These are phyloP conservation scores for Eucalyptus sp. DNA, from an alignment of 345 rosid species.

Conservation along the genomic window DNA sequence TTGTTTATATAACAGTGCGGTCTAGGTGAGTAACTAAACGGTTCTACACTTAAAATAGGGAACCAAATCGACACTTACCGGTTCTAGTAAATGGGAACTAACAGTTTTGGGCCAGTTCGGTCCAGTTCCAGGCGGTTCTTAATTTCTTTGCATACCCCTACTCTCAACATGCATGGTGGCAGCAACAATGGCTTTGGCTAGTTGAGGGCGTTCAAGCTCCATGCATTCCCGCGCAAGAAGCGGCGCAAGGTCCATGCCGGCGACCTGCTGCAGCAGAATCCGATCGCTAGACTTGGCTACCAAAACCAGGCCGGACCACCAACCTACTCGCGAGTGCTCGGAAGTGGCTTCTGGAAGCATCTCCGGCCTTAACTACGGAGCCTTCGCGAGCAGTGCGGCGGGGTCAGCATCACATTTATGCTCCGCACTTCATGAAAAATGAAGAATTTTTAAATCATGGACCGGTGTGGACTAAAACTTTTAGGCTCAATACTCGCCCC, in stretches of 20 bases:
- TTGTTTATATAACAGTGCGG: too few species aligned
- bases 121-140: rapidly evolving
- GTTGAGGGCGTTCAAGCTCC: neutral
- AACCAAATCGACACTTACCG: rapidly evolving
- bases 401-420: neutral
- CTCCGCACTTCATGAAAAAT: neutral
- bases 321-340: neutral
- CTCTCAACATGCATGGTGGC: neutral
- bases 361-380: neutral
- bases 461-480: neutral
- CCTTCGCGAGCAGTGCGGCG: neutral
- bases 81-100: too few species aligned
- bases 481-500: neutral
- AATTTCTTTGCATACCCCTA: too few species aligned
- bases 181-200: rapidly evolving
- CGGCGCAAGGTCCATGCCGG: neutral
- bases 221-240: neutral
- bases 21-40: rapidly evolving
- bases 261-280: neutral
- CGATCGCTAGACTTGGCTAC: neutral
- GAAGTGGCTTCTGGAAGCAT: neutral
- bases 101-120: rapidly evolving
- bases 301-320: neutral
- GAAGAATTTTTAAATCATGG: rapidly evolving
- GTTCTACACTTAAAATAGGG: too few species aligned